Evolutionary conservation across 2,329 filamentous ascomycete genomes (phyloP).

Genomic region (Paecilomyces sp.): DNA sequence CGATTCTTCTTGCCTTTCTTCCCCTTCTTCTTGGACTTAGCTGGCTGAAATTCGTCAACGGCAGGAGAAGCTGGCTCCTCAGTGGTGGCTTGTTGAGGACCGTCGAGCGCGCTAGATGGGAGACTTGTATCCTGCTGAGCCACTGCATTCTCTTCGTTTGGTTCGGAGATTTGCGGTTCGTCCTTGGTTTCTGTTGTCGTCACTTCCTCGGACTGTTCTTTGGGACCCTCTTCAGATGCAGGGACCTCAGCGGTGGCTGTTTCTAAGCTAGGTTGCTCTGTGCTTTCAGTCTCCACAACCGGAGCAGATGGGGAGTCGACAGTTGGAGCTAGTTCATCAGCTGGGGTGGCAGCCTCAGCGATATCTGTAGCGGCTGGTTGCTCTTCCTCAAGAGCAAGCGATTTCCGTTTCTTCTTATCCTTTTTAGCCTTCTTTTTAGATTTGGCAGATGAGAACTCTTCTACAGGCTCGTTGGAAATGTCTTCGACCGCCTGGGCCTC

Average conservation of each 20-base stretch:
- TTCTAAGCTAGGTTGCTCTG: background rate
- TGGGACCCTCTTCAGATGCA: background rate
- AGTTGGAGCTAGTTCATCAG: background rate
- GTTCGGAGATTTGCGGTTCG: background rate
- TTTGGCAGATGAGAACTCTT: conserved; percentile 8
- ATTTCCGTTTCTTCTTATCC: conserved; percentile 27
- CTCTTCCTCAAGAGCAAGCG: conserved; percentile 17
- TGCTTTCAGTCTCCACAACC: background rate
- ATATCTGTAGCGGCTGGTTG: background rate
- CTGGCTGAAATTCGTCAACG: background rate
- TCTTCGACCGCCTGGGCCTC: background rate
- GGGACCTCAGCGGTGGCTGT: background rate
- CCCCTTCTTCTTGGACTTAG: conserved; percentile 27
- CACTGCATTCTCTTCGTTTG: background rate
- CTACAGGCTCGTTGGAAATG: conserved; percentile 1
- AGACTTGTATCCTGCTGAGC: background rate
- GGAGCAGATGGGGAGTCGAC: background rate
- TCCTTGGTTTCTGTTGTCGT: background rate
- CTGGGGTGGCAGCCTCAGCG: background rate
- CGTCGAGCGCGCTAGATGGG: background rate
- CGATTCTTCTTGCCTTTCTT: conserved; percentile 10
- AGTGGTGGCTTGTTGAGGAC: background rate
- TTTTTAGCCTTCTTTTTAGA: conserved; percentile 33
- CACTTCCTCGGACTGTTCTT: background rate
- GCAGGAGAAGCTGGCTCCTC: background rate